These are phyloP conservation scores for Tricharina praecox DNA, from an alignment of 495 filamentous ascomycete genomes.

Conservation along the genomic window DNA sequence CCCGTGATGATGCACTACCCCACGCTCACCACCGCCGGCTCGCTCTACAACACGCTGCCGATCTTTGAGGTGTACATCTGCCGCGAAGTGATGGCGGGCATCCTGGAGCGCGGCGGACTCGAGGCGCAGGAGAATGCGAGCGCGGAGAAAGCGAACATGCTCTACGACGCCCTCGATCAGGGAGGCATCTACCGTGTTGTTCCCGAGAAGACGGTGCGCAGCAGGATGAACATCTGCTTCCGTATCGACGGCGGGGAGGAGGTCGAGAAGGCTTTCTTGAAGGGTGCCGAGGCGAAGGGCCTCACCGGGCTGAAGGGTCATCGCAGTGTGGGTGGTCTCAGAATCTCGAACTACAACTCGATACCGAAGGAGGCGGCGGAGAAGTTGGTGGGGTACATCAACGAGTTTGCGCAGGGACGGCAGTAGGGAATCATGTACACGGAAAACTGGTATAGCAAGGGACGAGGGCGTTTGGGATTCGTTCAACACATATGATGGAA, in stretches of 20 bases:
- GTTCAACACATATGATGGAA: too few species aligned
- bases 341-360: conserved; percentile 49
- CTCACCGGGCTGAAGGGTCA: conserved; percentile 67
- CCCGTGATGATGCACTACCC: conserved; percentile 67
- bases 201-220: conserved; percentile 52
- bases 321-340: conserved; percentile 57
- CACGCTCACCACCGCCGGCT: conserved; percentile 69
- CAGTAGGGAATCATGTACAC: neutral
- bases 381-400: conserved; percentile 42
- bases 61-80: conserved; percentile 88
- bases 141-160: conserved; percentile 48
- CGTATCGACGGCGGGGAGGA: conserved; percentile 46
- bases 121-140: conserved; percentile 53
- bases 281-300: conserved; percentile 44
- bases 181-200: conserved; percentile 45
- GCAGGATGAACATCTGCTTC: conserved; percentile 88
- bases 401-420: conserved; percentile 34
- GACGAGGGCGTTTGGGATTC: neutral
- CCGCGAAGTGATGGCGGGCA: conserved; percentile 58
- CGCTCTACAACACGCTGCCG: conserved; percentile 82
- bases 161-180: conserved; percentile 61
- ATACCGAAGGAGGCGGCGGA: conserved; percentile 40
- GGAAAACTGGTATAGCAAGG: neutral
- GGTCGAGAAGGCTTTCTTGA: conserved; percentile 59
- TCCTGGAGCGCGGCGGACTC: conserved; percentile 48